Evolutionary conservation across 768 basidiomycete species (phyloP).

Genomic region (Hemileccinum impolitum): DNA sequence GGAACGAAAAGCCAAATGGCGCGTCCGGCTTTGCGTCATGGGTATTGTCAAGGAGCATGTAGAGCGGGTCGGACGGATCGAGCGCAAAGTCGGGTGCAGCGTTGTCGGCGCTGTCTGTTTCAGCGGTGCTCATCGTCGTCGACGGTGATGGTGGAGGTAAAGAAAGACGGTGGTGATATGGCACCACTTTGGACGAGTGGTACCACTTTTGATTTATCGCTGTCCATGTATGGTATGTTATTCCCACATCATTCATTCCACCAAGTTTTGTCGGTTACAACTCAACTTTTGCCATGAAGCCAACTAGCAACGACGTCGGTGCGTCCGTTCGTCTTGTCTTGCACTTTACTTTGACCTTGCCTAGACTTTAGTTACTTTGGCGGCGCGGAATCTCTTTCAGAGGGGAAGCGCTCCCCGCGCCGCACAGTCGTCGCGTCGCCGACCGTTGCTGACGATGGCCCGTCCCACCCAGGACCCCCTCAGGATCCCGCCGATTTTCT

Average conservation of each 20-base stretch:
- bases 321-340: not conserved
- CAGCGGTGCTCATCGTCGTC: slow-evolving; percentile 16
- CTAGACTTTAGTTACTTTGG: slow-evolving; percentile 79
- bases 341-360: not conserved
- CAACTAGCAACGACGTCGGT: slow-evolving; percentile 19
- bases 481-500: slow-evolving; percentile 85
- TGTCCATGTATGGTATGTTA: slow-evolving; percentile 14
- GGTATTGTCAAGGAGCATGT: slow-evolving; percentile 50
- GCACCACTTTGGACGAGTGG: slow-evolving; percentile 25
- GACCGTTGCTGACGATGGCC: slow-evolving; percentile 37
- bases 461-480: slow-evolving; percentile 48
- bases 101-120: slow-evolving; percentile 9
- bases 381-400: slow-evolving; percentile 73
- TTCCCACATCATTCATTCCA: slow-evolving; percentile 21
- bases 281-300: slow-evolving; percentile 11
- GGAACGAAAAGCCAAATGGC: slow-evolving; percentile 38
- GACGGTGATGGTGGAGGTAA: not conserved
- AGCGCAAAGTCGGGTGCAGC: slow-evolving; percentile 40
- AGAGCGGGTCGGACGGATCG: slow-evolving; percentile 57
- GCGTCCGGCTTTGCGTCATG: slow-evolving; percentile 32
- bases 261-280: not conserved
- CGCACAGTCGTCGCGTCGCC: slow-evolving; percentile 48
- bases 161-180: slow-evolving; percentile 8
- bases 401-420: slow-evolving; percentile 50
- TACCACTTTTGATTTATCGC: slow-evolving; percentile 17